phyloP scores from a whole-genome alignment of 1,139 yeast species.

The Tardiomyces digboiensis region DNA sequence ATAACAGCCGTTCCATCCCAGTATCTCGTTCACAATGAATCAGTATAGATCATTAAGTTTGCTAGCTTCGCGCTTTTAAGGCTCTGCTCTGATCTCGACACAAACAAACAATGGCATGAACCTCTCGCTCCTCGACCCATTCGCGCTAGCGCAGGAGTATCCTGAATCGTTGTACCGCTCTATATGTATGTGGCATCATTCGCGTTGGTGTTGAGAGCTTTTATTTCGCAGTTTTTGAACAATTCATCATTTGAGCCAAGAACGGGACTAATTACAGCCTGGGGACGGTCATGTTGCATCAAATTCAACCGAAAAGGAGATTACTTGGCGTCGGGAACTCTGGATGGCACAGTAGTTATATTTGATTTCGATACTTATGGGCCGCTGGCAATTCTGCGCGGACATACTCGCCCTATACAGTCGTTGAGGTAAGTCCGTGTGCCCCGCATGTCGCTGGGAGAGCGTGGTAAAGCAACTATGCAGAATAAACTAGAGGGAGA shows the following conservation, averaged over 20 bases:
- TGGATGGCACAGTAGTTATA: slow-evolving; percentile 69
- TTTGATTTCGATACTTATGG: slow-evolving; percentile 68
- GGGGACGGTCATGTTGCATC: slow-evolving; percentile 69
- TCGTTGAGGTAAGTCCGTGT: too few species aligned
- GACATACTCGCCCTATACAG: slow-evolving; percentile 69
- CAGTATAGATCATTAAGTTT: too few species aligned
- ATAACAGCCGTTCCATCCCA: too few species aligned
- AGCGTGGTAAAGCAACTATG: too few species aligned
- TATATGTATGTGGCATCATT: slow-evolving; percentile 23
- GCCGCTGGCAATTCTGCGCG: slow-evolving; percentile 42
- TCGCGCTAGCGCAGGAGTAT: slow-evolving; percentile 84
- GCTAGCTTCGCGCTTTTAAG: too few species aligned
- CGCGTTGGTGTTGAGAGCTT: background rate
- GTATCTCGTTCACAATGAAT: too few species aligned
- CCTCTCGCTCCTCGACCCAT: slow-evolving; percentile 82
- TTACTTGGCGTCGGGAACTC: slow-evolving; percentile 78
- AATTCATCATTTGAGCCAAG: too few species aligned
- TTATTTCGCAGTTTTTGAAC: background rate
- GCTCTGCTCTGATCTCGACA: too few species aligned
- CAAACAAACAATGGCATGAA: slow-evolving; percentile 56
- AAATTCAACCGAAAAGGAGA: slow-evolving; percentile 74
- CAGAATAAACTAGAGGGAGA: too few species aligned
- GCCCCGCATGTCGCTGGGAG: too few species aligned
- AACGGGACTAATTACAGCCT: slow-evolving; percentile 20
- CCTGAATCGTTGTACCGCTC: slow-evolving; percentile 76